Percentiles rank a stretch among this genome's conserved stretches.
Evolutionary conservation across 495 filamentous ascomycete genomes (phyloP).

Genomic region (Oidiodendron maius): DNA sequence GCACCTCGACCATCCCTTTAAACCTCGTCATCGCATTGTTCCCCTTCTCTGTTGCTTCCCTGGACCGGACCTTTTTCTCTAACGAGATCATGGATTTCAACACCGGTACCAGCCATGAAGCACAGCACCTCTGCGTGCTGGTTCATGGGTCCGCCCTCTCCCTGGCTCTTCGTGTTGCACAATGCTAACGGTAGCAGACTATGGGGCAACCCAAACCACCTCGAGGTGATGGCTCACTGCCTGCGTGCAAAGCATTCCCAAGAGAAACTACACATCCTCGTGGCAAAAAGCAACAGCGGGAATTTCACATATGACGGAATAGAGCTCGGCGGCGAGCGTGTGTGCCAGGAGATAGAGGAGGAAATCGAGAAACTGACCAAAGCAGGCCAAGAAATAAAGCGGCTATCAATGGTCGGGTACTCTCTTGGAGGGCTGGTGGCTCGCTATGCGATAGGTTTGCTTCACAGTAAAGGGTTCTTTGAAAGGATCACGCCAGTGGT

Average conservation of each 20-base stretch:
- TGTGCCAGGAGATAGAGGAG: slow-evolving; percentile 83
- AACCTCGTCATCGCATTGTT: slow-evolving; percentile 16
- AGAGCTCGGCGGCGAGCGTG: slow-evolving; percentile 82
- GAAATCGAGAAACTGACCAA: slow-evolving; percentile 58
- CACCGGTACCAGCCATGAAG: slow-evolving; percentile 29
- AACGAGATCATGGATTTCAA: slow-evolving; percentile 25
- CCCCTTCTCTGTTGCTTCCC: slow-evolving; percentile 23
- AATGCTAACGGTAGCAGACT: slow-evolving; percentile 42
- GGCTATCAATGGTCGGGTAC: slow-evolving; percentile 84
- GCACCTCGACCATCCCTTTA: slow-evolving; percentile 1
- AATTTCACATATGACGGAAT: slow-evolving; percentile 93
- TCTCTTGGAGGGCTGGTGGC: slow-evolving; percentile 84
- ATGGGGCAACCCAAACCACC: slow-evolving; percentile 88
- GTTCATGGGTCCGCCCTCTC: slow-evolving; percentile 88
- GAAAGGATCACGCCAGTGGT: slow-evolving; percentile 73
- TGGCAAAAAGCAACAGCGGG: slow-evolving; percentile 73
- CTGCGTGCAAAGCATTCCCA: slow-evolving; percentile 59
- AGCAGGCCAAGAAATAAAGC: slow-evolving; percentile 65
- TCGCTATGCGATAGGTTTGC: slow-evolving; percentile 79
- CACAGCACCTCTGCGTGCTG: slow-evolving; percentile 82
- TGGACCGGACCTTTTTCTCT: slow-evolving; percentile 21
- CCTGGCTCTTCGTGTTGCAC: too few species aligned
- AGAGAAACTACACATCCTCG: slow-evolving; percentile 58
- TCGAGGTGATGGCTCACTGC: slow-evolving; percentile 62
- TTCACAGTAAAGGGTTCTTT: slow-evolving; percentile 73